These are phyloP conservation scores for Fusarium poae DNA, from an alignment of 2,329 filamentous ascomycete genomes.

Conservation along the genomic window DNA sequence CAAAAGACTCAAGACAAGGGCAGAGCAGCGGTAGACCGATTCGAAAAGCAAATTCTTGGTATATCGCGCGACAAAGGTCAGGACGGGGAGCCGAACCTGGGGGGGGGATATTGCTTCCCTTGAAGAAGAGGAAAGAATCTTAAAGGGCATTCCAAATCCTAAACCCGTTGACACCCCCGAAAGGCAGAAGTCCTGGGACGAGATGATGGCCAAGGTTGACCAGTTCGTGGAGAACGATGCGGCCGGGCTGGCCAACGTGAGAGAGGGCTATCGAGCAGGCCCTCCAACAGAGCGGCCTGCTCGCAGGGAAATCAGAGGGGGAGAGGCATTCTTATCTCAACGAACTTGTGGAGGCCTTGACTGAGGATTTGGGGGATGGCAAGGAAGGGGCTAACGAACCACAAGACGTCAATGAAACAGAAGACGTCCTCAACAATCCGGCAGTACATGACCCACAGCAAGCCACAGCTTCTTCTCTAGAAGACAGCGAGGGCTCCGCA, in stretches of 20 bases:
- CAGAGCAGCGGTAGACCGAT: slow-evolving; percentile 74
- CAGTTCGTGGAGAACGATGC: slow-evolving; percentile 70
- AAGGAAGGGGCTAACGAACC: slow-evolving; percentile 43
- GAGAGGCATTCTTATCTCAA: slow-evolving; percentile 65
- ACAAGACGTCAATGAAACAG: slow-evolving; percentile 15
- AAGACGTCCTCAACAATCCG: slow-evolving; percentile 17
- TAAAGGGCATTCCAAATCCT: slow-evolving; percentile 27
- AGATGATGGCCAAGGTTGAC: slow-evolving; percentile 67
- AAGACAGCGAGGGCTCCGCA: not conserved
- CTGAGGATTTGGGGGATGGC: slow-evolving; percentile 49
- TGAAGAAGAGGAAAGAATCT: slow-evolving; percentile 34
- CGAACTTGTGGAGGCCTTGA: slow-evolving; percentile 64
- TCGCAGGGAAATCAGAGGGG: slow-evolving; percentile 59
- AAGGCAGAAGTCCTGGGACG: slow-evolving; percentile 63
- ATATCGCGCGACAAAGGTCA: slow-evolving; percentile 55
- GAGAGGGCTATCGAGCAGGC: slow-evolving; percentile 68
- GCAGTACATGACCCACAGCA: slow-evolving; percentile 5
- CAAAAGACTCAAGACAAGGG: slow-evolving; percentile 77
- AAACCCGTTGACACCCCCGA: slow-evolving; percentile 32
- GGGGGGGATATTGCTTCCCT: slow-evolving; percentile 12
- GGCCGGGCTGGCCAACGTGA: slow-evolving; percentile 63
- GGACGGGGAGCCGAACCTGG: slow-evolving; percentile 25
- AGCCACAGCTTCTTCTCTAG: not conserved
- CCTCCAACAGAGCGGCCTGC: slow-evolving; percentile 66
- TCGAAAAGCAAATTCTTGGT: slow-evolving; percentile 73